Base-by-base conservation (phyloP, 192 early-diverging fungal genomes). In the Spinellus fusiger region DNA sequence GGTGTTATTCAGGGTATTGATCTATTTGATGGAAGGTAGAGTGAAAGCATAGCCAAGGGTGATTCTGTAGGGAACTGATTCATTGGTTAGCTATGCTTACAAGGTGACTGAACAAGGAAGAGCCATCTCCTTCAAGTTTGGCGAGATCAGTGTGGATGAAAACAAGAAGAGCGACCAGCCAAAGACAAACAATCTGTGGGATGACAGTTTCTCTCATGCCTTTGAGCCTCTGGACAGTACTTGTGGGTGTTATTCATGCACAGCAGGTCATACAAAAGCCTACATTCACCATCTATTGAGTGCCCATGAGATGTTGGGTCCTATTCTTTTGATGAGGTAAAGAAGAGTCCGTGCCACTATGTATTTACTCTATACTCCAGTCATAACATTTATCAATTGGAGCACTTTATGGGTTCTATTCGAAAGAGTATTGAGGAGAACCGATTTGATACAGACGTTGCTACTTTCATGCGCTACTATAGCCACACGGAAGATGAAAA, bases 301-400 rank as follows among this genome's bases (percentile, higher is more conserved):
- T 34, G 76, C 88, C 13, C 82, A 84, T 37, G 89, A 92, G 69
- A 92, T 92, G 89, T 73, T 92, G 40, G 88, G 79, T 16, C 79
- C 79, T 0, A 86, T 92, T 16, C 70, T 92, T 31, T 71, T 92
- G 35, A 87, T 88, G 81, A 76, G 77, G 81, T 83, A 74, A 25
- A 15, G 26, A 22, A 44, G 23, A 25, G n/a, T n/a, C n/a, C n/a
- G n/a, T n/a, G n/a, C n/a, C n/a, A 16, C 22, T 1, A 27, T 5
- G 5, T 12, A 13, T 18, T 15, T 48, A 7, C 28, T 54, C 23
- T 55, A 25, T 46, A 54, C 27, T 50, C 49, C 59, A 70, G 69
- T 28, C 69, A 71, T 38, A 71, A 71, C 16, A 4, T 71, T 23
- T 65, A 65, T 51, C 62, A 71, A 57, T 38, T 65, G 44, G 32